phyloP scores from a whole-genome alignment of 257 asterid genomes.

The Solanum medicagineum region DNA sequence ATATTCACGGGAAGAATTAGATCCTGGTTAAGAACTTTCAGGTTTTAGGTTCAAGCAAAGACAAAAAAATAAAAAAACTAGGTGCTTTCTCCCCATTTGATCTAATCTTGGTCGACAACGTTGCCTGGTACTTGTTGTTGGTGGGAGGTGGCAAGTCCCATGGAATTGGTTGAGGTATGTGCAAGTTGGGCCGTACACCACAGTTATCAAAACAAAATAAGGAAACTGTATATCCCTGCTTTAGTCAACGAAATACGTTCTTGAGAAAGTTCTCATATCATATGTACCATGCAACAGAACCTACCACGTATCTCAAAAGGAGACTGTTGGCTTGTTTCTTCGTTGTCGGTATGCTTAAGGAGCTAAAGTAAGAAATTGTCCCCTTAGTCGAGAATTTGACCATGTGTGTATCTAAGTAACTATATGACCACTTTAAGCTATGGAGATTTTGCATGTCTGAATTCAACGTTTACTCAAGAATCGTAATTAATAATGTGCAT shows the following conservation, averaged over 20 bases:
- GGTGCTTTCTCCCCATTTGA: not conserved
- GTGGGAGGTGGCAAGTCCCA: not conserved
- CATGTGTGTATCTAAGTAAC: not conserved
- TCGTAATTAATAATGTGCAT: not conserved
- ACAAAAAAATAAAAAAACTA: not conserved
- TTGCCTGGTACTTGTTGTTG: not conserved
- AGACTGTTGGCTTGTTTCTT: not conserved
- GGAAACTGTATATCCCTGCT: not conserved
- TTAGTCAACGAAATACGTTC: not conserved
- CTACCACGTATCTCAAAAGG: not conserved
- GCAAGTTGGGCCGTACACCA: not conserved
- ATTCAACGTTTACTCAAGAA: not conserved
- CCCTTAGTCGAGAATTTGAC: not conserved
- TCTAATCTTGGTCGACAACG: not conserved
- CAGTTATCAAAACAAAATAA: not conserved
- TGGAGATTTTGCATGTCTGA: not conserved
- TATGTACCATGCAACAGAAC: not conserved
- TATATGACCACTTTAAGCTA: not conserved
- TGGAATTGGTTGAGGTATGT: not conserved
- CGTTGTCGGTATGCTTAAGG: not conserved
- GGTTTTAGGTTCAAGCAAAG: not conserved
- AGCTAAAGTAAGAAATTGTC: not conserved
- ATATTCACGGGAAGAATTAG: not conserved
- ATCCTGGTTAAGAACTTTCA: not conserved
- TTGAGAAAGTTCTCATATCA: not conserved